Base-by-base conservation (phyloP, 169 alveolate genomes). In the Plasmodium yoelii region DNA sequence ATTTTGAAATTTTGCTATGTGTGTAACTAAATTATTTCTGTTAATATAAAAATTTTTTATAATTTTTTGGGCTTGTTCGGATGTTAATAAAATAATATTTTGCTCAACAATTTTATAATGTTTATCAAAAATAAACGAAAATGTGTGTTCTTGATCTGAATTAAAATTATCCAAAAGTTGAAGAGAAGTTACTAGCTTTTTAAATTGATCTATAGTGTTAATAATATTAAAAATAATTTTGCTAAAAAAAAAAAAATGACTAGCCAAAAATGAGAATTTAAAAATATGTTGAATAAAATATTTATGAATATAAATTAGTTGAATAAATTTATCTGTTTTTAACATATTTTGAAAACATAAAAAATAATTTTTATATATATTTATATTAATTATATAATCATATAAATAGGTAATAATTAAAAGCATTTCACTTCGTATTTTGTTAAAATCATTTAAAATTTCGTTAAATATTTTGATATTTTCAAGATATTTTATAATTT, bases 341-440 rank as follows among this genome's bases (percentile, higher is more conserved):
- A 75, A 9, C 1, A 75, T 68, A 26, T 75, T 75, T n/a, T 75
- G 73, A 57, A 75, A 61, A 46, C 61, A 75, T 5, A 61, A 47
- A 63, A 46, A 75, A 63, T 75, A 75, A 63, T 67, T 75, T 49
- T 55, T 49, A 63, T 12, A 34, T 9, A 75, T 47, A 46, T 75
- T 63, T 74, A 67, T 75, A 55, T 75, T 47, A 15, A 75, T 55
- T 13, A 75, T 15, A 18, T 75, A 75, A 22, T 75, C 88, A 56
- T 75, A 51, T 15, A 75, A 18, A 42, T 7, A 15, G 6, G 26
- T 55, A 34, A 75, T 44, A 47, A 75, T 49, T 12, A 75, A 34
- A 7, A 63, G 12, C 88, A 75, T 75, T 57, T 75, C 88, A 10
- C 28, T 24, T 75, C 88, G 44, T 63, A 75, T 75, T 22, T 75